These are phyloP conservation scores for Colletotrichum scovillei DNA, from an alignment of 2,329 filamentous ascomycete species.

Conservation along the genomic window DNA sequence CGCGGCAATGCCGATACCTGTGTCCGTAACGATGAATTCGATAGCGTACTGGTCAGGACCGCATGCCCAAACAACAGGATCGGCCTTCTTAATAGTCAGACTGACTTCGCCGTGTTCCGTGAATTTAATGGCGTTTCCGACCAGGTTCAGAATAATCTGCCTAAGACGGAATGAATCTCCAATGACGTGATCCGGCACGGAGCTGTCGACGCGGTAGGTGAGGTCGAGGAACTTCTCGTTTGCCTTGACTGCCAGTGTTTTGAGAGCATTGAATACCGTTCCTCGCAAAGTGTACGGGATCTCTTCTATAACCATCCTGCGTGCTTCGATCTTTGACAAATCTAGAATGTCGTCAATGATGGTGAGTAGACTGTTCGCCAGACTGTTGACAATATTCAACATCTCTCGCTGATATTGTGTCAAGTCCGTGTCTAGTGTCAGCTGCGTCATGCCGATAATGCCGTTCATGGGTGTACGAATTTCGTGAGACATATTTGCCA, in stretches of 20 bases:
- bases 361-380: constrained; percentile 94
- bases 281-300: constrained; percentile 95
- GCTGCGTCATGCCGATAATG: constrained; percentile 97
- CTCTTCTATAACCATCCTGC: constrained; percentile 97
- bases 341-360: constrained; percentile 91
- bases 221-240: constrained; percentile 95
- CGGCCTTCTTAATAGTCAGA: constrained; percentile 82
- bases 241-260: constrained; percentile 95
- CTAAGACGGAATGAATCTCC: constrained; percentile 96
- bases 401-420: constrained; percentile 97
- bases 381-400: constrained; percentile 97
- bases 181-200: constrained; percentile 93
- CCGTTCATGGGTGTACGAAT: constrained; percentile 98
- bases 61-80: constrained; percentile 72
- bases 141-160: constrained; percentile 96
- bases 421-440: constrained; percentile 94
- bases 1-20: constrained; percentile 93
- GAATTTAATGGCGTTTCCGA: constrained; percentile 99
- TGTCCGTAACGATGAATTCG: constrained; percentile 95
- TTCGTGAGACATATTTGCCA: constrained; percentile 99
- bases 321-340: constrained; percentile 88
- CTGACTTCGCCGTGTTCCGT: constrained; percentile 97
- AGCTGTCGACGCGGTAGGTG: constrained; percentile 92
- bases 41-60: constrained; percentile 86
- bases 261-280: constrained; percentile 96